Evolutionary conservation across 768 basidiomycete species (phyloP), one percentile per base, ranked within the genome.

Genomic region (Boletus eberwhitei): DNA sequence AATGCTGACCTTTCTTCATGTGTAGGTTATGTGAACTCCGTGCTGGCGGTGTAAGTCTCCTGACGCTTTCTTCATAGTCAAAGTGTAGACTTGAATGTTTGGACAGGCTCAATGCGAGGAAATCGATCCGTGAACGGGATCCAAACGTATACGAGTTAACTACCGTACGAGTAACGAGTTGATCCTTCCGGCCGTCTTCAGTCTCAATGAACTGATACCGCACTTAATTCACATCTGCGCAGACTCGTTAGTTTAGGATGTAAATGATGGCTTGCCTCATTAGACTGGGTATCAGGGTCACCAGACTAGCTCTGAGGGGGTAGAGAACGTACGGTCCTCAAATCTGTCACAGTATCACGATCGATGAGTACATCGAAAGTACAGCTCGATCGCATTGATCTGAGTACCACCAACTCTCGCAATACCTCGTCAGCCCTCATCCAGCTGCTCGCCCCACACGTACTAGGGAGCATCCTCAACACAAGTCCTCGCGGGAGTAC

Each of bases 401-500:
- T 59, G 22, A 43, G 26, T 32, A 24, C 48, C n/a, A n/a, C n/a
- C 21, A n/a, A 36, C 39, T 47, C 50, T 22, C 42, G 40, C 24
- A 4, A 53, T 34, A 53, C 47, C 11, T 9, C 55, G 37, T 26
- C 52, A 41, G 46, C 48, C 0, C 52, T 66, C 45, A 24, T 47
- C 43, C 41, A 52, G 24, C 22, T 64, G 13, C 63, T 65, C 12
- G n/a, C 47, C 8, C 55, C 60, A 14, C 53, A 54, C 31, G 38
- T 44, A 37, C 59, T 68, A 8, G 64, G 66, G 14, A 17, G 32
- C 49, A 37, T 67, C 34, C 55, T 59, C 17, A 68, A 68, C 41
- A 12, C 61, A 12, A 36, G 42, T 38, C 54, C 45, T 24, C 65
- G 62, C 31, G 8, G 55, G 29, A 44, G n/a, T 37, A 55, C 49